Percentiles rank a stretch among this genome's conserved stretches.
Evolutionary conservation across 1,284 basidiomycete genomes (phyloP).

Genomic region (Jaminaea rosea): DNA sequence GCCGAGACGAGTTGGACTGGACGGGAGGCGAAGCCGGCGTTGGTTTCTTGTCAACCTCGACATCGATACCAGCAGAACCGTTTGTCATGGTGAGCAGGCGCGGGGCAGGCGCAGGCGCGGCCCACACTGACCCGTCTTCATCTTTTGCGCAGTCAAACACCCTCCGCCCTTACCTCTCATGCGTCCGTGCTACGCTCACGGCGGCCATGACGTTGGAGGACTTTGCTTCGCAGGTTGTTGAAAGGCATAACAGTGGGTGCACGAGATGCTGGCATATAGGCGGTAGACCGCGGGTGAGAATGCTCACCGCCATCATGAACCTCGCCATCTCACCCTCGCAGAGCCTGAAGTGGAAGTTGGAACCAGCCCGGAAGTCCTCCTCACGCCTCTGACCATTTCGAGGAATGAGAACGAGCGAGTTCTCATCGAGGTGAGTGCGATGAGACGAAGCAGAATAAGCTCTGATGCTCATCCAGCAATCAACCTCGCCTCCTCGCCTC

Average conservation of each 20-base stretch:
- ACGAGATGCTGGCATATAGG: neutral
- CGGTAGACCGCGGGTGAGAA: neutral
- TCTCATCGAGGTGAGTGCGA: constrained; percentile 61
- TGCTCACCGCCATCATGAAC: neutral
- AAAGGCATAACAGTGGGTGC: constrained; percentile 77
- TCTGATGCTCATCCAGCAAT: neutral
- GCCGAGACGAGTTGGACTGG: too few species aligned
- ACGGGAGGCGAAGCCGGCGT: too few species aligned
- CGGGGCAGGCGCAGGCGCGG: too few species aligned
- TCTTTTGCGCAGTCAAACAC: constrained; percentile 58
- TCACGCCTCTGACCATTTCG: constrained; percentile 84
- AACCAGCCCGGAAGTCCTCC: constrained; percentile 59
- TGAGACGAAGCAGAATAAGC: neutral
- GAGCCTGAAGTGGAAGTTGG: constrained; percentile 58
- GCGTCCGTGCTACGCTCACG: constrained; percentile 87
- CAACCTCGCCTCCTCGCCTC: neutral
- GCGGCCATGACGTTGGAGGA: constrained; percentile 95
- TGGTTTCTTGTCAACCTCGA: too few species aligned
- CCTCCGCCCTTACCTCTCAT: constrained; percentile 87
- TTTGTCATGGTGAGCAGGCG: too few species aligned
- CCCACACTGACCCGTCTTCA: too few species aligned
- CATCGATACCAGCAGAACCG: too few species aligned
- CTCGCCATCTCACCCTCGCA: constrained; percentile 41
- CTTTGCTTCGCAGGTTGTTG: constrained; percentile 95
- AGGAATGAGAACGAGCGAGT: constrained; percentile 95